Evolutionary conservation across 2,329 filamentous ascomycete species (phyloP), one percentile per base, ranked within the genome.

Genomic region (Fusarium aywerte): DNA sequence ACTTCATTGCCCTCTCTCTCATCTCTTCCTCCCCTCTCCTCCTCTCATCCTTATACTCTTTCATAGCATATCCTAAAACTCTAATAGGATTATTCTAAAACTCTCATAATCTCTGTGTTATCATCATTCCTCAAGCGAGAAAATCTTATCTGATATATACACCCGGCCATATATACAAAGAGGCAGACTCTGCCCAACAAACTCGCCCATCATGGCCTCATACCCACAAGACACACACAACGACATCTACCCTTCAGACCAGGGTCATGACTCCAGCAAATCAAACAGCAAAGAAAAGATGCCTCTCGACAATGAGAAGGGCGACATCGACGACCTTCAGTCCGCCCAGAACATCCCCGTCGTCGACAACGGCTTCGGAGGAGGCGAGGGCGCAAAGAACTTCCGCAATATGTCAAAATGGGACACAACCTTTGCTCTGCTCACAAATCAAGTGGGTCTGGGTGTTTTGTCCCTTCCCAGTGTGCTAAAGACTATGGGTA

Each of bases 401-500:
- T 77, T 76, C 44, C 73, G 76, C 35, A 78, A 73, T 42, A 73
- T 78, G 71, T 63, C 72, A 32, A 74, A 76, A 54, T 77, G 76
- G 75, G 75, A 77, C 39, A 76, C 76, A 1, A 68, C 72, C 8
- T 72, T 77, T 42, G 73, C 77, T 25, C 67, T 79, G 2, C 62
- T 78, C 10, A 76, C 75, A 29, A 78, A 78, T 51, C 74, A 79
- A 58, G 72, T 79, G 58, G 76, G 75, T 40, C 72, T 79, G 5
- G 78, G 77, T n/a, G 77, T 80, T 76, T 89, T 92, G 83, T 91
- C 89, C 1, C 90, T 92, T 65, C 90, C 90, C 5, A 89, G 87
- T 76, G 90, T 89, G 0, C 90, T 92, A 76, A 88, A 89, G 6
- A 80, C 89, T 9, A 82, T 92, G 32, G 90, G 89, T 9, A 81